Evolutionary conservation across 83 land plant species (phyloP).

Genomic region (Picea mariana): DNA sequence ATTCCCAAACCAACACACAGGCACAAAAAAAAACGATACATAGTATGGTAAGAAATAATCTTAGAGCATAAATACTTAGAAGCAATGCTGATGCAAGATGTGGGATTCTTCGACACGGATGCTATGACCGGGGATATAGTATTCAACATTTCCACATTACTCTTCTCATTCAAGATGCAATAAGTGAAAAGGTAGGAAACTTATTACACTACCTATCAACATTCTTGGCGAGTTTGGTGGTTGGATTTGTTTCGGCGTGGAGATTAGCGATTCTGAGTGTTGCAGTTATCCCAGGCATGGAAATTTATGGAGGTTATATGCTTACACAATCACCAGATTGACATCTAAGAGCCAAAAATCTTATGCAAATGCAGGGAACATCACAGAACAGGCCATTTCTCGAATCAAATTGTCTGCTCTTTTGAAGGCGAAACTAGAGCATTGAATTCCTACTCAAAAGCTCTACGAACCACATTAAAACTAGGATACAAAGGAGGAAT

Average conservation of each 20-base stretch:
- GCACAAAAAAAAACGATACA: too few relatives aligned
- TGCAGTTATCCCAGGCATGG: slow-evolving; percentile 82
- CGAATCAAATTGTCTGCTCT: slow-evolving; percentile 85
- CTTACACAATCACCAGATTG: slow-evolving; percentile 71
- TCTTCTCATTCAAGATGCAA: slow-evolving; percentile 91
- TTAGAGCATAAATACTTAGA: slow-evolving; percentile 78
- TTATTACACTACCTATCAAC: slow-evolving; percentile 85
- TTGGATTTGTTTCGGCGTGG: slow-evolving; percentile 84
- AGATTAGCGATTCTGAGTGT: slow-evolving; percentile 72
- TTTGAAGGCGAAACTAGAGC: slow-evolving; percentile 82
- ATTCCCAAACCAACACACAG: too few relatives aligned
- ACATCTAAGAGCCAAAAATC: slow-evolving; percentile 86
- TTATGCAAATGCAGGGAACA: slow-evolving; percentile 77
- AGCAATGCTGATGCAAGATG: slow-evolving; percentile 82
- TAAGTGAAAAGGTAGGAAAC: slow-evolving; percentile 91
- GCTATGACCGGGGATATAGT: slow-evolving; percentile 85
- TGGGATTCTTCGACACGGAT: slow-evolving; percentile 91
- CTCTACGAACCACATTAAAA: slow-evolving; percentile 69
- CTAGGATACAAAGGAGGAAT: slow-evolving; percentile 85
- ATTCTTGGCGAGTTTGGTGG: slow-evolving; percentile 80
- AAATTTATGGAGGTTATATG: slow-evolving; percentile 86
- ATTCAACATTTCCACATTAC: slow-evolving; percentile 78
- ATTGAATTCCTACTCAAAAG: slow-evolving; percentile 69
- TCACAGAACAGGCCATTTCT: slow-evolving; percentile 78
- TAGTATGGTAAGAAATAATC: too few relatives aligned